A percentile compares a stretch with the other conserved stretches of the same genome.
phyloP scores from a whole-genome alignment of 768 basidiomycete species.

The Cystobasidium ongulense region DNA sequence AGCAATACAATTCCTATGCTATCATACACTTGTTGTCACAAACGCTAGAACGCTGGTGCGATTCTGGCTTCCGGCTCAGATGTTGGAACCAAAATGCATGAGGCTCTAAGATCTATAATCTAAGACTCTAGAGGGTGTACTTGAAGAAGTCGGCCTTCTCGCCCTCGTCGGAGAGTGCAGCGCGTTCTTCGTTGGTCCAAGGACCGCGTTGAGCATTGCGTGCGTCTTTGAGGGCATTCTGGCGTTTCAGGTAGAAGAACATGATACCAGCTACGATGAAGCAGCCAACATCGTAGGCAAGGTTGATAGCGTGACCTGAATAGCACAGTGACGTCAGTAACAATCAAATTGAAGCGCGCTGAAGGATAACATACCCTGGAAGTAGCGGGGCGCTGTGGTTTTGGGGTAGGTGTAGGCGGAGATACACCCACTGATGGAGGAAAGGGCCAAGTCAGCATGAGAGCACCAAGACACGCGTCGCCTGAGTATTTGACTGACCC shows the following conservation, averaged over 20 bases:
- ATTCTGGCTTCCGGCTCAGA: too few relatives aligned
- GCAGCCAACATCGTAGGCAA: conserved; percentile 14
- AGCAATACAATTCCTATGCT: too few relatives aligned
- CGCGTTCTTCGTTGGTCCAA: conserved; percentile 13
- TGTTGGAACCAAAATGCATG: too few relatives aligned
- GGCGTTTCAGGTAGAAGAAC: neutral
- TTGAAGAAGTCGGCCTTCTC: conserved; percentile 16
- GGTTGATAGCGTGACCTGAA: conserved; percentile 7
- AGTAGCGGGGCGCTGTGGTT: neutral
- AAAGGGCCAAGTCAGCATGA: neutral
- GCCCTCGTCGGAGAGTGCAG: neutral
- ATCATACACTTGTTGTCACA: too few relatives aligned
- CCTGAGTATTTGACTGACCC: neutral
- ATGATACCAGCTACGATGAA: conserved; percentile 2
- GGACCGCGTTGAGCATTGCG: conserved; percentile 10
- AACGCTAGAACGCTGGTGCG: too few relatives aligned
- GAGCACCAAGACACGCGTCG: neutral
- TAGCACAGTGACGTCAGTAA: neutral
- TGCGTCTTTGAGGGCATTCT: conserved; percentile 15
- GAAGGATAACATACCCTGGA: neutral
- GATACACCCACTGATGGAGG: conserved; percentile 3
- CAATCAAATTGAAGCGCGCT: neutral
- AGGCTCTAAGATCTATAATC: neutral
- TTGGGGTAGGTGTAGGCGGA: conserved; percentile 8
- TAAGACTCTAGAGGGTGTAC: conserved; percentile 2